These are phyloP conservation scores for Polyporus tsugae DNA, from an alignment of 1,284 basidiomycete genomes.

Conservation along the genomic window DNA sequence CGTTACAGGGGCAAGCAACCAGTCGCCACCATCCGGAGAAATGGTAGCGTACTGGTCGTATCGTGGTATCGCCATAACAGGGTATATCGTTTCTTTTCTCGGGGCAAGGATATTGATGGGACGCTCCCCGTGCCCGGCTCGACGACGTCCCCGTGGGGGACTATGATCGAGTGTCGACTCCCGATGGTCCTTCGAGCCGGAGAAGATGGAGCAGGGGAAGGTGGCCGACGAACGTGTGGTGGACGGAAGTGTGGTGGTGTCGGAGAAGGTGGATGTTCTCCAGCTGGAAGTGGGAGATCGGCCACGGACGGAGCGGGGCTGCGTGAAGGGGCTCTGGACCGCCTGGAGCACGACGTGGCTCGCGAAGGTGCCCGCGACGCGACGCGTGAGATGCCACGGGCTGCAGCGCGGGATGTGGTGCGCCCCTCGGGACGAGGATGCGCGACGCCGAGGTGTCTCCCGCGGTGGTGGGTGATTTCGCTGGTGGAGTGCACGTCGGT, in stretches of 20 bases:
- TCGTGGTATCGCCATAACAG: constrained; percentile 26
- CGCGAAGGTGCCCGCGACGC: constrained; percentile 23
- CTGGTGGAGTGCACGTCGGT: constrained; percentile 23
- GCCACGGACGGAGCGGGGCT: constrained; percentile 5
- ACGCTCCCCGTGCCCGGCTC: constrained; percentile 4
- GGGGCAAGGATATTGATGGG: background rate
- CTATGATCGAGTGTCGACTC: constrained; percentile 16
- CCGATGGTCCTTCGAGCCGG: background rate
- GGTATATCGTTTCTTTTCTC: constrained; percentile 29
- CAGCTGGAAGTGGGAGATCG: constrained; percentile 6
- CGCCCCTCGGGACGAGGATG: constrained; percentile 25
- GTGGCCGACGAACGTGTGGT: background rate
- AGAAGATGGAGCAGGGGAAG: background rate
- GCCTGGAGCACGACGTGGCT: constrained; percentile 26
- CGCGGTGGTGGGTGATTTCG: constrained; percentile 12
- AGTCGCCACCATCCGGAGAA: constrained; percentile 18
- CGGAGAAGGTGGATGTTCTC: background rate
- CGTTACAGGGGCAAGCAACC: constrained; percentile 27
- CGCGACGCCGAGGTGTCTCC: constrained; percentile 19
- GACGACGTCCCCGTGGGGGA: constrained; percentile 19
- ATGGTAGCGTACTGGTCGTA: constrained; percentile 32
- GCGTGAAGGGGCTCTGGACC: constrained; percentile 26
- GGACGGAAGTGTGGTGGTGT: background rate
- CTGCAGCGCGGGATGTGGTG: constrained; percentile 25
- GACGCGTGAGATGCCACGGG: constrained; percentile 28